Percentiles rank a stretch among this genome's conserved stretches.
These are phyloP conservation scores for Cyphellophora attinorum DNA, from an alignment of 2,329 filamentous ascomycete genomes.

Conservation along the genomic window DNA sequence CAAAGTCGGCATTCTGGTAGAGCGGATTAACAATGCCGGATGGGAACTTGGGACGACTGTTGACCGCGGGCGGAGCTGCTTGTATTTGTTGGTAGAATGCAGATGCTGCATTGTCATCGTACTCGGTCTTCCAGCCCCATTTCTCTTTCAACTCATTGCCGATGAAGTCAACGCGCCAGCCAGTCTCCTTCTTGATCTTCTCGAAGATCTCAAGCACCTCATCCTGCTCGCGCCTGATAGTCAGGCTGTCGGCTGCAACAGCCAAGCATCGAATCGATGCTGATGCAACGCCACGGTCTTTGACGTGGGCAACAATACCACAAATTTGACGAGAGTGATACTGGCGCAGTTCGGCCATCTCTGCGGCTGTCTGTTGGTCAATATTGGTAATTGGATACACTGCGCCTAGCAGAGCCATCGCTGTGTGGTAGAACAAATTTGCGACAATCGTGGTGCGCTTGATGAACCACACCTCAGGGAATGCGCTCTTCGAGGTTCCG, in stretches of 20 bases:
- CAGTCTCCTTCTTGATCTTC: slow-evolving; percentile 64
- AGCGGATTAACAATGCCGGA: slow-evolving; percentile 59
- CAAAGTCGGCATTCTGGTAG: slow-evolving; percentile 64
- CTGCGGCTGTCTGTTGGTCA: slow-evolving; percentile 46
- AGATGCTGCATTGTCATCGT: slow-evolving; percentile 23
- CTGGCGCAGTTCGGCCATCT: slow-evolving; percentile 61
- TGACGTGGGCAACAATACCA: slow-evolving; percentile 77
- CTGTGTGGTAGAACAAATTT: slow-evolving; percentile 80
- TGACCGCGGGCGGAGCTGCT: slow-evolving; percentile 16
- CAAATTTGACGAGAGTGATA: slow-evolving; percentile 77
- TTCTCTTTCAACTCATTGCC: slow-evolving; percentile 61
- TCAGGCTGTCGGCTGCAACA: slow-evolving; percentile 66
- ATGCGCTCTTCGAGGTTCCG: slow-evolving; percentile 60
- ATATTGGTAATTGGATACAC: slow-evolving; percentile 57
- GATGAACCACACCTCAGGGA: slow-evolving; percentile 84
- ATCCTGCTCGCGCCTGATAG: slow-evolving; percentile 60
- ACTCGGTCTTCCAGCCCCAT: slow-evolving; percentile 61
- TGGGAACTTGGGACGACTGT: slow-evolving; percentile 24
- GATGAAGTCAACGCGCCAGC: slow-evolving; percentile 68
- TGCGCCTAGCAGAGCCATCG: slow-evolving; percentile 70
- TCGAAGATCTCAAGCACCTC: slow-evolving; percentile 72
- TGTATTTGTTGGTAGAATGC: slow-evolving; percentile 15
- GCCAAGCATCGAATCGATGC: slow-evolving; percentile 71
- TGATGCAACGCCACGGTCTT: slow-evolving; percentile 67
- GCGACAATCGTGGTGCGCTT: slow-evolving; percentile 74